phyloP scores from a whole-genome alignment of 306 rosid genomes.

The Quercus gilva region DNA sequence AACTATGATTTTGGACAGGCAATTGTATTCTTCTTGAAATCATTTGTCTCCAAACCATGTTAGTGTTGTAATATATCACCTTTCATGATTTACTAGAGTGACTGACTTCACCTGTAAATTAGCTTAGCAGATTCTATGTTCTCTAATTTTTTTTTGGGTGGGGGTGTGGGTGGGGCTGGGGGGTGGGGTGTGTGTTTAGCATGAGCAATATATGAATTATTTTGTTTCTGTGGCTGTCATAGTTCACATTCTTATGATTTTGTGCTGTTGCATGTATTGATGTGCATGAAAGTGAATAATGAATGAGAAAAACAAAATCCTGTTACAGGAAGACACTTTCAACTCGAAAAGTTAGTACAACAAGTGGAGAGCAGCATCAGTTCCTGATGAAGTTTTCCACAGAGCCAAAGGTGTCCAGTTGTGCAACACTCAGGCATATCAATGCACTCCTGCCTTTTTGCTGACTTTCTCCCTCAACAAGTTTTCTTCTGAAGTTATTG shows the following conservation, averaged over 20 bases:
- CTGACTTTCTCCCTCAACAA: conserved; percentile 86
- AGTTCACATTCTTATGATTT: no score
- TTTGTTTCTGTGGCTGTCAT: no score
- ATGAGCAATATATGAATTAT: no score
- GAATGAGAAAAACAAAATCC: neutral
- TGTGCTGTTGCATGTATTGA: neutral
- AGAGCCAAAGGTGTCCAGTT: conserved; percentile 83
- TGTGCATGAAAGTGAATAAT: conserved; percentile 8
- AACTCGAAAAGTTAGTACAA: conserved; percentile 77
- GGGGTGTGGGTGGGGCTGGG: no score
- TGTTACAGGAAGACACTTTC: conserved; percentile 72
- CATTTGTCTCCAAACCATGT: neutral
- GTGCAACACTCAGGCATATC: conserved; percentile 92
- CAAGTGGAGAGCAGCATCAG: conserved; percentile 92
- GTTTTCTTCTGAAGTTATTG: conserved; percentile 90
- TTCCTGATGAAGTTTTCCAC: conserved; percentile 90
- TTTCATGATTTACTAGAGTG: neutral
- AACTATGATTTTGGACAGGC: no score
- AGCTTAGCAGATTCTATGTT: no score
- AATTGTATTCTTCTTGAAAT: neutral
- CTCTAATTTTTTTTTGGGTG: no score
- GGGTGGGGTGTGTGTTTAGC: no score
- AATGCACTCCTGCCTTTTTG: conserved; percentile 93
- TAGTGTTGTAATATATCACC: neutral
- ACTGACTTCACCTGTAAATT: neutral